Base-by-base conservation (phyloP, 768 basidiomycete species). In the Lactarius sanguifluus region DNA sequence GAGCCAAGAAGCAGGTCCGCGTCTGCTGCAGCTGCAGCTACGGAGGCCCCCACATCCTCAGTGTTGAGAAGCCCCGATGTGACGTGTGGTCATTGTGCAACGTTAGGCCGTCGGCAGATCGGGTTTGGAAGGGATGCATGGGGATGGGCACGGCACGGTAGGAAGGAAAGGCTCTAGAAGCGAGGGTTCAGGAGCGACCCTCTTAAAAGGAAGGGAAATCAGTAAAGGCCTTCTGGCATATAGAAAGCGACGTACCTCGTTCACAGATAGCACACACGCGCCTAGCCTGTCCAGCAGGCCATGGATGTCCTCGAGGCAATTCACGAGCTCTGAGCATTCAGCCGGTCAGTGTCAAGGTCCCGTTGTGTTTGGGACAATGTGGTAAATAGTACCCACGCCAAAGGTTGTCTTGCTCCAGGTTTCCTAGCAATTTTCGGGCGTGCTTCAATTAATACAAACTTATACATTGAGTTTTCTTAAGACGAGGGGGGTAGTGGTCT, bases 281-380 rank as follows among this genome's bases (percentile, higher is more conserved):
- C 91, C 86, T 34, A 89, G 76, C 34, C 78, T 77, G 64, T 87
- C 84, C 6, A 92, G 77, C 34, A 81, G 85, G 30, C 73, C 75
- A 52, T 77, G 79, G n/a, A 84, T 77, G 41, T 82, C 83, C 8
- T 25, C 23, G 2, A 84, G 81, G 12, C 80, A 79, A 59, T 79
- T 77, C 25, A 78, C 71, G 36, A 78, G 79, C 32, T 78, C 85
- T 87, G 36, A 8, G 6, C 15, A 18, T 41, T 41, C 41, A 18
- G 75, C 54, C 81, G 79, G 36, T 38, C 25, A 25, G 23, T 52
- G 4, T 12, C 50, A 25, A 25, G 1, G 50, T 52, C 25, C 50
- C 15, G 13, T 25, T 52, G 5, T 7, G 23, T 15, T 25, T 25
- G 5, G 13, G 23, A 50, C 0, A 47, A n/a, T n/a, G 10, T 13